Percentiles rank a stretch among this genome's conserved stretches.
Evolutionary conservation across 768 basidiomycete genomes (phyloP).

Genomic region (Psilocybe azurescens): DNA sequence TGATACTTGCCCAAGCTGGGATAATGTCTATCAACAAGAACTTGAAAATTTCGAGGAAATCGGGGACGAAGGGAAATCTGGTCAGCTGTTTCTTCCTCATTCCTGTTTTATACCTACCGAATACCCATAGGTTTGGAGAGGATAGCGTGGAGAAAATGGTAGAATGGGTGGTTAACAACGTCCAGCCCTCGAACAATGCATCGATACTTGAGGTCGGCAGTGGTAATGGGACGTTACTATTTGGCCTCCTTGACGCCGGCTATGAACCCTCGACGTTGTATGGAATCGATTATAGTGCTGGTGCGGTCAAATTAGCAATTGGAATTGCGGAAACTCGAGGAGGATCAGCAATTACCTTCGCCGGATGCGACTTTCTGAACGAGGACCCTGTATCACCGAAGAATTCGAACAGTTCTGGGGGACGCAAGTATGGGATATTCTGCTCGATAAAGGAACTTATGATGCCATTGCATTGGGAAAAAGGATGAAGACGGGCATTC

Average conservation of each 20-base stretch:
- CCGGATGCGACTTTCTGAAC: conserved; percentile 67
- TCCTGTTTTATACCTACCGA: not conserved
- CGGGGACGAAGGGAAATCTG: conserved; percentile 89
- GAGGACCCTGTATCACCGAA: conserved; percentile 48
- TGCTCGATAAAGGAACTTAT: conserved; percentile 89
- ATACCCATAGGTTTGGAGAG: conserved; percentile 64
- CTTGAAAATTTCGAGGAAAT: conserved; percentile 75
- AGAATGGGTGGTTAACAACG: conserved; percentile 64
- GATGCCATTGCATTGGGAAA: conserved; percentile 80
- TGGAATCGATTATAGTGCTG: conserved; percentile 81
- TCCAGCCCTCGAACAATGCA: conserved; percentile 52
- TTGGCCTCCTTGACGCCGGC: conserved; percentile 71
- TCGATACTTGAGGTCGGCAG: conserved; percentile 77
- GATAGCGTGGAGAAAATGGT: conserved; percentile 83
- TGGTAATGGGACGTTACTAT: conserved; percentile 80
- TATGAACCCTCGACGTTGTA: conserved; percentile 56
- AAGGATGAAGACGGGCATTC: conserved; percentile 58
- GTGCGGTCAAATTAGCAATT: conserved; percentile 67
- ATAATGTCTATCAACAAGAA: conserved; percentile 74
- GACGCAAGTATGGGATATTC: conserved; percentile 64
- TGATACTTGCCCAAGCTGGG: conserved; percentile 61
- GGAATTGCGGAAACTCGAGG: conserved; percentile 55
- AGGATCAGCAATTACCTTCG: conserved; percentile 56
- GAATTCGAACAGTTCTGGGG: conserved; percentile 21
- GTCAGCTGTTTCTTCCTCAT: conserved; percentile 42